These are phyloP conservation scores for Rhizopogon vinicolor DNA, from an alignment of 768 basidiomycete species.

Conservation along the genomic window DNA sequence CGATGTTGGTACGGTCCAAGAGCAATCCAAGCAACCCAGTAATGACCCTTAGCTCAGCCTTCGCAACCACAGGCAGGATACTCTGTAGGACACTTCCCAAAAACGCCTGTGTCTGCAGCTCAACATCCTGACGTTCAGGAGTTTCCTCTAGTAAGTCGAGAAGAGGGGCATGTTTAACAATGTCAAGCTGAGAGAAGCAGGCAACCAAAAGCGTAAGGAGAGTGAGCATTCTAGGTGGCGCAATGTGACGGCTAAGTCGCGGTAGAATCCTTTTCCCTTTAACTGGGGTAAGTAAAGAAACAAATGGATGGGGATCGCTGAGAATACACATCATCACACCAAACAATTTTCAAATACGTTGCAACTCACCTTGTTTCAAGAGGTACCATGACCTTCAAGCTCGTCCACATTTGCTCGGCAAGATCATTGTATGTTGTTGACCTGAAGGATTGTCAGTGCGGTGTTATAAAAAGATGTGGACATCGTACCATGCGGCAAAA, in stretches of 20 bases:
- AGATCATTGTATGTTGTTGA: constrained; percentile 49
- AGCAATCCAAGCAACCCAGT: constrained; percentile 83
- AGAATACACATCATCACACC: not conserved
- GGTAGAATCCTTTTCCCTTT: constrained; percentile 95
- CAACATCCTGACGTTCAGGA: constrained; percentile 60
- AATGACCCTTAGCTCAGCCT: constrained; percentile 75
- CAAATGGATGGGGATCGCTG: constrained; percentile 94
- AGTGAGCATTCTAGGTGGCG: constrained; percentile 74
- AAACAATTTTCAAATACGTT: not conserved
- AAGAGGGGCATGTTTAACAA: constrained; percentile 71
- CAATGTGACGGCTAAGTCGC: constrained; percentile 81
- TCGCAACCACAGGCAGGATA: constrained; percentile 76
- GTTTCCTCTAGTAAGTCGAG: constrained; percentile 67
- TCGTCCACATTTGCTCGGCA: constrained; percentile 74
- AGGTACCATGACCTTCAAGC: constrained; percentile 82
- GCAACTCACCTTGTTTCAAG: constrained; percentile 80
- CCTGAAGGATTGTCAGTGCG: constrained; percentile 35
- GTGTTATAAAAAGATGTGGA: not conserved
- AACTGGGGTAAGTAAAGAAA: constrained; percentile 79
- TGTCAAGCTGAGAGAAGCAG: constrained; percentile 92
- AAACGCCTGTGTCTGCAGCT: constrained; percentile 89
- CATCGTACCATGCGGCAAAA: constrained; percentile 39
- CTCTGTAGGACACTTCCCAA: constrained; percentile 82
- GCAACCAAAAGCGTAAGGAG: constrained; percentile 89
- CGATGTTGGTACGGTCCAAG: constrained; percentile 73